Evolutionary conservation across 805 yeast genomes (phyloP).

Genomic region (Zygoascus flipseniorum): DNA sequence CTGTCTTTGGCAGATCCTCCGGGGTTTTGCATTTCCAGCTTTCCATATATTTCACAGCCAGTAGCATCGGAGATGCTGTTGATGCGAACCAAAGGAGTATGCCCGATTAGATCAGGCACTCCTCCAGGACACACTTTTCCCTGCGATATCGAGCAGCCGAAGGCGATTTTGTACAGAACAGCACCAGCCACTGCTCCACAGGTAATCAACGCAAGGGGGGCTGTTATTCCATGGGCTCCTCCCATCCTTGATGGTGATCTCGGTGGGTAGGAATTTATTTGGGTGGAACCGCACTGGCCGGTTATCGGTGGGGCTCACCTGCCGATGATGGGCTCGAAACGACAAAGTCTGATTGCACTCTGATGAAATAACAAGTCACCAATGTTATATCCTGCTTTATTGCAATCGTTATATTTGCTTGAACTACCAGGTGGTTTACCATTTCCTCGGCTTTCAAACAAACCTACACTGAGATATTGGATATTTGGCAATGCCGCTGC

Average conservation of each 20-base stretch:
- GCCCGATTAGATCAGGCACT: conserved; percentile 74
- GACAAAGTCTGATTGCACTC: no score
- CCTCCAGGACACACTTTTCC: conserved; percentile 31
- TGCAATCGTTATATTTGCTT: no score
- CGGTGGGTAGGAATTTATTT: neutral
- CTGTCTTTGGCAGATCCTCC: conserved; percentile 96
- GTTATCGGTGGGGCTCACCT: neutral
- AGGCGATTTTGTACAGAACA: neutral
- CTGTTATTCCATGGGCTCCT: neutral
- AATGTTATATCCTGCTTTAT: no score
- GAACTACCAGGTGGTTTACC: no score
- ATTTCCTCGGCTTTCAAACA: no score
- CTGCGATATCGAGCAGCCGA: neutral
- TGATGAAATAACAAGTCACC: no score
- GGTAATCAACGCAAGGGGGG: neutral
- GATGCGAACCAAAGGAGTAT: conserved; percentile 76
- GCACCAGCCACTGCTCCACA: conserved; percentile 1
- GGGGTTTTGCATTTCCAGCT: conserved; percentile 77
- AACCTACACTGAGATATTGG: no score
- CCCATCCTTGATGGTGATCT: neutral
- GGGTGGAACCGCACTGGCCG: neutral
- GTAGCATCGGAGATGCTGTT: conserved; percentile 62
- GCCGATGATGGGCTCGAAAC: no score
- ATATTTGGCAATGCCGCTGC: no score
- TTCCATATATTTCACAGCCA: conserved; percentile 79